Percentiles rank a stretch among this genome's conserved stretches.
These are phyloP conservation scores for Cornus florida DNA, from an alignment of 148 eudicot species.

Conservation along the genomic window DNA sequence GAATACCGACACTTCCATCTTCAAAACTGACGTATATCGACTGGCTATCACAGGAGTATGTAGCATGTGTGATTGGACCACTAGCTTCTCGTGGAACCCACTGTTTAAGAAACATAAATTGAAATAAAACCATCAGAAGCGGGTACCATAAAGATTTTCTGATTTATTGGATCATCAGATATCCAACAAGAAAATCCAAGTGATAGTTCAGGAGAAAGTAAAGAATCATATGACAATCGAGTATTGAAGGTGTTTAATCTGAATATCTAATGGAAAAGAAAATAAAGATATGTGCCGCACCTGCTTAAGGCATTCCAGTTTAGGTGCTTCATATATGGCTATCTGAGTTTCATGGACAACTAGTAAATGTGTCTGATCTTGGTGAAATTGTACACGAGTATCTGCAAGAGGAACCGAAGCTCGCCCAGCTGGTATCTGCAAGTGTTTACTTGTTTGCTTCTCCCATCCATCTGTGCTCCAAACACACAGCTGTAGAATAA, in stretches of 20 bases:
- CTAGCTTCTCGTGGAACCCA: constrained; percentile 84
- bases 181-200: background rate
- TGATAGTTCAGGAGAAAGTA: too few species aligned
- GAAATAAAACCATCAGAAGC: constrained; percentile 15
- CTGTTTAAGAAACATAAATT: constrained; percentile 30
- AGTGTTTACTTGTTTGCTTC: constrained; percentile 48
- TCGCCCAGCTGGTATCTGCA: constrained; percentile 65
- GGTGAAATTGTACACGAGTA: constrained; percentile 90
- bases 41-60: constrained; percentile 92
- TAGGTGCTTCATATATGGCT: constrained; percentile 82
- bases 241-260: background rate
- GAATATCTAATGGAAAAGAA: background rate
- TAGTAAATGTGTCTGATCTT: constrained; percentile 77
- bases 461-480: constrained; percentile 91
- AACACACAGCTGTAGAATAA: constrained; percentile 63
- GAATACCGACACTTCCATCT: constrained; percentile 83
- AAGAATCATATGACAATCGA: background rate
- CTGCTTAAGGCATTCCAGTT: constrained; percentile 79
- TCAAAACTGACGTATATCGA: constrained; percentile 75
- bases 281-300: constrained; percentile 27
- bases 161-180: background rate
- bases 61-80: constrained; percentile 83
- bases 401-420: constrained; percentile 61
- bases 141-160: background rate
- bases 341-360: constrained; percentile 92